Base-by-base conservation (phyloP, 495 filamentous ascomycete species). In the Podospora australis region DNA sequence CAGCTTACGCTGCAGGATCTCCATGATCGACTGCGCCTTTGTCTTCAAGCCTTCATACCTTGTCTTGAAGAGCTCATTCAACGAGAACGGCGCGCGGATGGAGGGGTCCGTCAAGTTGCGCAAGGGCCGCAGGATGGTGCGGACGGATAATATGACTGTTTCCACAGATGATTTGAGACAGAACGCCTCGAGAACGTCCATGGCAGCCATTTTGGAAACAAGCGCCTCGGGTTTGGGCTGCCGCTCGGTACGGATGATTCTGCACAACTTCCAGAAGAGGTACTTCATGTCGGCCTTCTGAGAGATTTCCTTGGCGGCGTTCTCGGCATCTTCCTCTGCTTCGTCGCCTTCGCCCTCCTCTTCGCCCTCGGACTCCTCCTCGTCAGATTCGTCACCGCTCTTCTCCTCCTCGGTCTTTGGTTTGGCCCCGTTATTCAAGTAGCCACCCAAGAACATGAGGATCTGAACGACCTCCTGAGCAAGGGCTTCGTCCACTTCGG, bases 91-190 rank as follows among this genome's bases (percentile, higher is more conserved):
- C 2, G 74, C 67, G 0, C 82, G 78, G 30, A 90, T 89, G 0
- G 80, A 77, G 11, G 86, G 69, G 56, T 96, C 90, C 0, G 87
- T 91, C 36, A 96, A 66, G 58, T 91, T 85, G 59, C 89, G 81
- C 14, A 96, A 74, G 13, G 92, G 88, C 19, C 84, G 77, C 4
- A 98, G 76, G 44, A 96, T 76, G 6, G 72, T 74, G 41, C 75
- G 71, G 16, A 91, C 67, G 7, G 78, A 82, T 0, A 78, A 71
- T 4, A 57, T 58, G 6, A 97, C 70, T 16, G 79, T 71, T 2
- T 76, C 72, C 6, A 65, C 58, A 2, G 81, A 67, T 2, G 86
- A 69, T 64, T 61, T 81, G 67, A 56, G 71, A 67, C 50, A 87
- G 63, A 57, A 83, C 63, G 53, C 80, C 67, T 67, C 65, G 22